These are phyloP conservation scores for Didymosphaeria variabile DNA, from an alignment of 2,329 filamentous ascomycete species.

Conservation along the genomic window DNA sequence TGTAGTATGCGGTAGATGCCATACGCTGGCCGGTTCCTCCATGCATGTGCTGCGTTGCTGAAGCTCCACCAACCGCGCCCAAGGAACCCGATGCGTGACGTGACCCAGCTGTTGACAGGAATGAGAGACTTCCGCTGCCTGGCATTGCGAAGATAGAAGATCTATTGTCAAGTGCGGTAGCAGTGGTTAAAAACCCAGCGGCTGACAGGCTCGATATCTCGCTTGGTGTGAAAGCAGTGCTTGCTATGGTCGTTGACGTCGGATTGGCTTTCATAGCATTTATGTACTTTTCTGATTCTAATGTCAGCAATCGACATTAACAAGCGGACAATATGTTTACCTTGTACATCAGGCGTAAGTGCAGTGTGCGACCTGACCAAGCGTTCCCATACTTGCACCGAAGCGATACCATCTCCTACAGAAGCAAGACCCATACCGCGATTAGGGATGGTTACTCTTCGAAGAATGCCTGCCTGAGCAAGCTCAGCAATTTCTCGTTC, in stretches of 20 bases:
- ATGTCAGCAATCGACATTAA: conserved; percentile 16
- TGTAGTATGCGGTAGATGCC: conserved; percentile 49
- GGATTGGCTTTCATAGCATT: conserved; percentile 62
- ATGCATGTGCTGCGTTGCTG: conserved; percentile 71
- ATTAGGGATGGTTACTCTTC: conserved; percentile 70
- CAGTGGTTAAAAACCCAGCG: conserved; percentile 72
- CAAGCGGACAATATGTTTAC: conserved; percentile 46
- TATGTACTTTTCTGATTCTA: conserved; percentile 58
- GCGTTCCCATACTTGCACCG: conserved; percentile 60
- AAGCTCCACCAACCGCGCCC: conserved; percentile 73
- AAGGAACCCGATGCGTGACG: conserved; percentile 73
- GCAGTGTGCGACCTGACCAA: conserved; percentile 35
- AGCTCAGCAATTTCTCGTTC: conserved; percentile 74
- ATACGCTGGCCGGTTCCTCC: conserved; percentile 60
- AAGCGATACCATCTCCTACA: conserved; percentile 71
- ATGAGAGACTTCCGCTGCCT: conserved; percentile 59
- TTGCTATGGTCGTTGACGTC: conserved; percentile 54
- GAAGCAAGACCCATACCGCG: conserved; percentile 65
- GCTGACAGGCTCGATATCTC: conserved; percentile 69
- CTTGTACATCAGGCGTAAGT: conserved; percentile 34
- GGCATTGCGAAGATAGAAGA: conserved; percentile 54
- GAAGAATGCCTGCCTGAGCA: conserved; percentile 63
- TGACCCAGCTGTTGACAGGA: conserved; percentile 68
- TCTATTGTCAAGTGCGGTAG: conserved; percentile 46
- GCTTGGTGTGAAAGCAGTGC: conserved; percentile 52